Evolutionary conservation across 2,329 filamentous ascomycete species (phyloP), one percentile per base, ranked within the genome.

Genomic region (Epichloe amarillans): DNA sequence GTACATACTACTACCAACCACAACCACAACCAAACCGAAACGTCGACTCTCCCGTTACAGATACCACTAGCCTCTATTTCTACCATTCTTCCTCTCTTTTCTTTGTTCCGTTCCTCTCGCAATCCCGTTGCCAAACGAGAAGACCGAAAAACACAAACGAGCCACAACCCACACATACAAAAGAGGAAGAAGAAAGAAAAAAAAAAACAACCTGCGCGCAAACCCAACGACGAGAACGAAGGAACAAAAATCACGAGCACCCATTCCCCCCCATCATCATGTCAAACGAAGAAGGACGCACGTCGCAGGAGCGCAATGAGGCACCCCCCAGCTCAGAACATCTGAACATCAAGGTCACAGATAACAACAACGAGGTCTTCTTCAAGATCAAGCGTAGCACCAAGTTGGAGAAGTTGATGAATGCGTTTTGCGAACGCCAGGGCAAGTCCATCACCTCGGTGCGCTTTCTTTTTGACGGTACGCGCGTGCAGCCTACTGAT

Each of bases 371-470:
- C 67, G 93, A 98, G 67, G 91, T 98, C 61, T 98, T 97, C 70
- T 98, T 98, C 77, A 98, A 98, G 77, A 98, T 98, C 74, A 98
- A 98, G 83, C 82, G 90, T 38, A 89, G 85, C 21, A 98, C 93
- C 1, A 87, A 89, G 67, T 80, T 98, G 1, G 93, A 95, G 72
- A 98, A 98, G 75, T 76, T 98, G 50, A 98, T 98, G 93, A 85
- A 88, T 55, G 93, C 93, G 19, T 98, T 97, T 69, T 98, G 93
- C 69, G 91, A 97, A 59, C 82, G 93, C 23, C 90, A 96, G 67
- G 93, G 93, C 61, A 97, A 97, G 75, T 81, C 84, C 36, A 72
- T 83, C 6, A 80, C 75, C 36, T 91, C 87, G 5, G 91, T 97
- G 45, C 84, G 93, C 33, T 98, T 98, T 69, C 75, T 98, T 1